These are phyloP conservation scores for Pythium phragmiticola DNA, from an alignment of 352 stramenopile species.

Conservation along the genomic window DNA sequence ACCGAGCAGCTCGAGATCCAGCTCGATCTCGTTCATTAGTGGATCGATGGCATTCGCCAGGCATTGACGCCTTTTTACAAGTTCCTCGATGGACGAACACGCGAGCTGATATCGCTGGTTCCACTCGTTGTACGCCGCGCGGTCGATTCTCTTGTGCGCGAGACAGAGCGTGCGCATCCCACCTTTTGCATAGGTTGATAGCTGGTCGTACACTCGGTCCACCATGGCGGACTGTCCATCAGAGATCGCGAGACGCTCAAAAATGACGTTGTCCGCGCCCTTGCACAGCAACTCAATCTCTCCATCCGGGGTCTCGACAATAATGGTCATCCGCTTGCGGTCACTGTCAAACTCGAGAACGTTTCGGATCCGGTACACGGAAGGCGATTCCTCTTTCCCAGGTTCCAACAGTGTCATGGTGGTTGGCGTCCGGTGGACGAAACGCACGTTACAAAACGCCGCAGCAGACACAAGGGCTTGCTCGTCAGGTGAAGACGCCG, in stretches of 20 bases:
- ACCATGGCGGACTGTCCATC: slow-evolving; percentile 16
- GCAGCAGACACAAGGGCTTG: slow-evolving; percentile 75
- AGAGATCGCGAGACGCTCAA: slow-evolving; percentile 48
- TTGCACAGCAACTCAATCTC: slow-evolving; percentile 73
- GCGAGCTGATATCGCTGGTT: slow-evolving; percentile 53
- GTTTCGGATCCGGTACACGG: slow-evolving; percentile 89
- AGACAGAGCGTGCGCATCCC: slow-evolving; percentile 83
- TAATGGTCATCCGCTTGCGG: slow-evolving; percentile 97
- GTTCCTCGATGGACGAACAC: slow-evolving; percentile 59
- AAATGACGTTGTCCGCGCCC: slow-evolving; percentile 80
- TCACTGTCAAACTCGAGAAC: slow-evolving; percentile 97
- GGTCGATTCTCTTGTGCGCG: slow-evolving; percentile 57
- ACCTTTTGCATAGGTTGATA: slow-evolving; percentile 62
- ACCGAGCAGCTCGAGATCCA: slow-evolving; percentile 74
- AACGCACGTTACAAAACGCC: slow-evolving; percentile 74
- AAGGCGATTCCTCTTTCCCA: slow-evolving; percentile 26
- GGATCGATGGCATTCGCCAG: slow-evolving; percentile 66
- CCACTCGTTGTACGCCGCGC: slow-evolving; percentile 55
- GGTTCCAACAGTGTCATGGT: slow-evolving; percentile 54
- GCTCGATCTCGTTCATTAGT: slow-evolving; percentile 84
- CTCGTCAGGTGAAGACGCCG: slow-evolving; percentile 79
- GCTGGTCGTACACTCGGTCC: slow-evolving; percentile 48
- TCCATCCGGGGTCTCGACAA: slow-evolving; percentile 80
- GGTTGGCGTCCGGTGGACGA: slow-evolving; percentile 71
- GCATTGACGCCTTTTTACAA: slow-evolving; percentile 69